Evolutionary conservation across 352 stramenopile genomes (phyloP).

Genomic region (Pythium vanterpoolii): DNA sequence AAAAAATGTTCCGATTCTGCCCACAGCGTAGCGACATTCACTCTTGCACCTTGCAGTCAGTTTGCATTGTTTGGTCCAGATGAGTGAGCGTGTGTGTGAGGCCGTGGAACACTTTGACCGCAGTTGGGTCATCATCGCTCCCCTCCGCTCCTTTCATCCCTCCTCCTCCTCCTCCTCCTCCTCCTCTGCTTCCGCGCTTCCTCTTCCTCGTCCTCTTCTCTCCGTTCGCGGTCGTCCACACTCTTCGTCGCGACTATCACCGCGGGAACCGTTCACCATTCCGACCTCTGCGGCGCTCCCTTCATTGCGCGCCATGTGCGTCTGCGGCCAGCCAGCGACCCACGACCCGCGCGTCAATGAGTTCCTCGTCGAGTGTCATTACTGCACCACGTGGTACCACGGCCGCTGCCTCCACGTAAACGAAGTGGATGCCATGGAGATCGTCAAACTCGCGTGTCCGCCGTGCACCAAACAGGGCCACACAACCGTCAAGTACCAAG

Average conservation of each 20-base stretch:
- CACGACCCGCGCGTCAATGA: conserved; percentile 22
- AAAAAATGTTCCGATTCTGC: conserved; percentile 5
- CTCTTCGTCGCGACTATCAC: not conserved
- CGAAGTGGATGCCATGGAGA: conserved; percentile 55
- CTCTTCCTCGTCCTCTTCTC: conserved; percentile 6
- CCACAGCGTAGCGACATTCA: conserved; percentile 7
- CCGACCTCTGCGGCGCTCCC: not conserved
- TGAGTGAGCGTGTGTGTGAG: conserved; percentile 7
- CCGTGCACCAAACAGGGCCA: conserved; percentile 41
- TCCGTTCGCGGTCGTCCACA: not conserved
- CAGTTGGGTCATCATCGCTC: conserved; percentile 8
- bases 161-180: not conserved
- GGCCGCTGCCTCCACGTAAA: conserved; percentile 47
- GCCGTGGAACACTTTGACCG: not conserved
- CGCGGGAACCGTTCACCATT: not conserved
- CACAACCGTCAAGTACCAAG: conserved; percentile 34
- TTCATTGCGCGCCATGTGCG: conserved; percentile 19
- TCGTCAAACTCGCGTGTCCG: conserved; percentile 51
- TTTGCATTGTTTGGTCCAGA: conserved; percentile 12
- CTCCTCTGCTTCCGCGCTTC: not conserved
- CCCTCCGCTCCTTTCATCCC: not conserved
- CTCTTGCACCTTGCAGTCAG: conserved; percentile 20
- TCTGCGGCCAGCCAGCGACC: conserved; percentile 22
- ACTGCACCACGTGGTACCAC: conserved; percentile 64
- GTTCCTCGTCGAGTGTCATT: conserved; percentile 70